Percentiles rank a stretch among this genome's conserved stretches.
These are phyloP conservation scores for Plasmodium coatneyi DNA, from an alignment of 169 alveolate genomes.

Conservation along the genomic window DNA sequence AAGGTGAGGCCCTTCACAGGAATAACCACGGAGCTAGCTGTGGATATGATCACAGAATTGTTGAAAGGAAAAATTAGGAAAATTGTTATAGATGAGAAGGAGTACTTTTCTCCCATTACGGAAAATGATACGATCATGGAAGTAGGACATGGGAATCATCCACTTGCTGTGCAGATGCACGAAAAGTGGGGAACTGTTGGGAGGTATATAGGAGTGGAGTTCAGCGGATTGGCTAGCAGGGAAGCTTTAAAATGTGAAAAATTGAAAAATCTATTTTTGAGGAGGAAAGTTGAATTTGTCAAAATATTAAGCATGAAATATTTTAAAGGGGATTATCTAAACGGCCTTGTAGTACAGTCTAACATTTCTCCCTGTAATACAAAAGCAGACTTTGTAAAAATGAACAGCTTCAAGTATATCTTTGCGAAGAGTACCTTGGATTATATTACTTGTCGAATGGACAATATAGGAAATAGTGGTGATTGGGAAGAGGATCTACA, in stretches of 20 bases:
- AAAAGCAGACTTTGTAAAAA: conserved; percentile 39
- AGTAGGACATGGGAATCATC: conserved; percentile 86
- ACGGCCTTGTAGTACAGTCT: conserved; percentile 40
- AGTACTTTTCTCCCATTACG: conserved; percentile 44
- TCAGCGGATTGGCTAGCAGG: conserved; percentile 77
- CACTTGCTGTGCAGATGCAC: conserved; percentile 80
- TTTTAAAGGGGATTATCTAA: conserved; percentile 27
- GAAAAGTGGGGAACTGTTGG: conserved; percentile 73
- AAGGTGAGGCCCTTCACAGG: conserved; percentile 58
- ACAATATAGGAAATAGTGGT: conserved; percentile 16
- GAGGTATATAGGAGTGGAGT: conserved; percentile 76
- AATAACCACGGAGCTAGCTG: conserved; percentile 70
- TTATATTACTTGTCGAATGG: conserved; percentile 83
- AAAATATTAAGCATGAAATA: conserved; percentile 59
- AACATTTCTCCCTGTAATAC: conserved; percentile 43
- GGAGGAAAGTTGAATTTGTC: conserved; percentile 52
- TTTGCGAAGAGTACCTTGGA: conserved; percentile 83
- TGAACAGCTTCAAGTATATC: conserved; percentile 47
- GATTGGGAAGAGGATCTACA: conserved; percentile 84
- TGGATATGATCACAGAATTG: conserved; percentile 41
- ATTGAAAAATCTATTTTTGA: conserved; percentile 34
- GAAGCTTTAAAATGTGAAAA: conserved; percentile 75
- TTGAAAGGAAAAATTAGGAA: conserved; percentile 10
- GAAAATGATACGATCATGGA: conserved; percentile 78
- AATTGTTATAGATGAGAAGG: conserved; percentile 36